Base-by-base conservation (phyloP, 2,329 filamentous ascomycete species). In the Aureobasidium namibiae region DNA sequence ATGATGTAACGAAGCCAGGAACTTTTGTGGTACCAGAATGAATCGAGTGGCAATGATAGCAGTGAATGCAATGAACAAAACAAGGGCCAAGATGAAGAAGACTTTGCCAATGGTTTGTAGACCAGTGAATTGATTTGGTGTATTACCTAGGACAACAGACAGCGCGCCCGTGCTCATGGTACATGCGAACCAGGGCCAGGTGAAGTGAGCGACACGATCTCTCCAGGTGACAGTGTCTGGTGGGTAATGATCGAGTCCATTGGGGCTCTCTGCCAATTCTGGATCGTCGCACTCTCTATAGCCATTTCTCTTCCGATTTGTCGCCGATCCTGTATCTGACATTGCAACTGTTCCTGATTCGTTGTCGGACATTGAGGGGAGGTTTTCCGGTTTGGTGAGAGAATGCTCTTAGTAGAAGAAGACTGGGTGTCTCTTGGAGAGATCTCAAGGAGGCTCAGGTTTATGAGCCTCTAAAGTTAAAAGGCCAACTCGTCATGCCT, bases 141-240 rank as follows among this genome's bases (percentile, higher is more conserved):
- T 76, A 53, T 84, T 82, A 2, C 79, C 78, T 45, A 91, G 77
- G 16, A 90, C 77, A 2, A 86, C 72, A 0, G 87, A 82, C 1
- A 91, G 72, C 0, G 86, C 86, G 34, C 88, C 88, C 0, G 86
- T 89, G 49, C 84, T 87, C 87, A 90, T 90, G 1, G 86, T 85
- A 33, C 84, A 75, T 1, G 86, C 87, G 71, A 86, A 92, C 86
- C 87, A 90, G 18, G 83, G 84, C 85, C 56, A 59, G 14, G 56
- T 59, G 36, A 59, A 59, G 46, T 59, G 56, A 31, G 46, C 56
- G 13, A 59, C 23, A 4, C 56, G 56, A 52, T 59, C 56, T 42
- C 45, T n/a, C 53, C 53, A 57, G 36, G 53, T 57, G 36, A 46
- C 42, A 21, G 9, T 33, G 1, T 48, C 54, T 9, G 23, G 31